Evolutionary conservation across 1,139 yeast species (phyloP).

Genomic region (Lipomyces yarrowii): DNA sequence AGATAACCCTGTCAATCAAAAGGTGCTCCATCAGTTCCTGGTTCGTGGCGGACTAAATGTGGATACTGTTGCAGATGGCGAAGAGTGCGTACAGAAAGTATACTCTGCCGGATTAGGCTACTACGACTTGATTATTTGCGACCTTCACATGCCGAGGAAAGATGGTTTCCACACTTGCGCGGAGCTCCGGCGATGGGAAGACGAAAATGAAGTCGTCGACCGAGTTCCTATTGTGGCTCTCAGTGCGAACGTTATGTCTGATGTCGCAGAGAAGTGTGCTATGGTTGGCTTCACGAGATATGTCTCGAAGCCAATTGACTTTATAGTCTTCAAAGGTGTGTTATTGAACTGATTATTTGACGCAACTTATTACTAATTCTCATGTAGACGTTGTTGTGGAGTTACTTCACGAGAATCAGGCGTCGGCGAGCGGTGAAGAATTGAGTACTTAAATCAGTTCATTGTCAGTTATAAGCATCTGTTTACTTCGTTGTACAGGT

Average conservation of each 20-base stretch:
- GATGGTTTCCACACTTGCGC: conserved; percentile 83
- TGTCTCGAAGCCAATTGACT: conserved; percentile 63
- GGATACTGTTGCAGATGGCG: conserved; percentile 74
- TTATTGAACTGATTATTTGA: background rate
- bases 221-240: conserved; percentile 76
- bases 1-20: conserved; percentile 85
- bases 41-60: conserved; percentile 75
- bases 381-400: conserved; percentile 20
- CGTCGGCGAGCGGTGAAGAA: background rate
- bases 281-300: conserved; percentile 80
- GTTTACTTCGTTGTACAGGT: background rate
- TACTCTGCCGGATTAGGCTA: conserved; percentile 37
- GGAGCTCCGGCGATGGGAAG: conserved; percentile 77
- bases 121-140: conserved; percentile 75
- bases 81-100: conserved; percentile 62
- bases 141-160: conserved; percentile 84
- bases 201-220: conserved; percentile 56
- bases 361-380: background rate
- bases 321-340: conserved; percentile 37
- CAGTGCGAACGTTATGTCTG: conserved; percentile 85
- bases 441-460: background rate
- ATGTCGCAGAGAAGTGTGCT: conserved; percentile 72
- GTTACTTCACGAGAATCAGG: conserved; percentile 1
- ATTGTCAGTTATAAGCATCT: background rate
- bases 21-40: conserved; percentile 74